Base-by-base conservation (phyloP, 352 stramenopile species). In the Blastocystis sp. region DNA sequence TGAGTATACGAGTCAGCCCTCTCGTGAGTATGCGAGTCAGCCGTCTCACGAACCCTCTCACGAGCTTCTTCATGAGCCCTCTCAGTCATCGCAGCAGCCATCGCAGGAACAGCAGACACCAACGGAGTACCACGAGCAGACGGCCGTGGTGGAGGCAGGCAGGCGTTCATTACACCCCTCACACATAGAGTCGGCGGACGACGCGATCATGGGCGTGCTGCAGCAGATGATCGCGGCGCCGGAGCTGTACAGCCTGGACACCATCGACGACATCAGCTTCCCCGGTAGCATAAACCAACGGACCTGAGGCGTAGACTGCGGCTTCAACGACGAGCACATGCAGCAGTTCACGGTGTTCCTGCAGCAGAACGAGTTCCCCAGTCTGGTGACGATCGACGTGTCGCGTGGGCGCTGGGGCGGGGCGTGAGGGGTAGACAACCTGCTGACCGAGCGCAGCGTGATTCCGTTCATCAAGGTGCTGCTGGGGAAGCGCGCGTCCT, bases 401-500 rank as follows among this genome's bases (percentile, higher is more conserved):
- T 84, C 74, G 21, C 59, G 74, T 84, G 14, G 19, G 42, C 38
- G 38, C 21, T 11, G 28, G n/a, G 9, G 21, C 21, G 3, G 3
- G 40, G 14, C 28, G 9, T 66, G 19, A 84, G 4, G 17, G 3
- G 21, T 84, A 84, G 74, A 84, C 42, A 84, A 84, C 45, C 19
- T 84, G 54, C 74, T 84, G 21, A 84, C 74, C 0, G 74, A 84
- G 28, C 68, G 34, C 40, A 52, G 74, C 60, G 74, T 68, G 42
- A 84, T 84, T 48, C 74, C 74, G 11, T 84, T 84, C 74, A 84
- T 84, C 45, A n/a, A 84, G 61, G 60, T 63, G 17, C 52, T 84
- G 2, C 34, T 84, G 21, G 24, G 69, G 24, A 84, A 84, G 74
- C 59, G 60, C 24, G 69, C 69, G 14, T 38, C 19, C 11, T 54